Evolutionary conservation across 75 land plant species (phyloP), one percentile per base, ranked within the genome.

Genomic region (Cupressus sempervirens): DNA sequence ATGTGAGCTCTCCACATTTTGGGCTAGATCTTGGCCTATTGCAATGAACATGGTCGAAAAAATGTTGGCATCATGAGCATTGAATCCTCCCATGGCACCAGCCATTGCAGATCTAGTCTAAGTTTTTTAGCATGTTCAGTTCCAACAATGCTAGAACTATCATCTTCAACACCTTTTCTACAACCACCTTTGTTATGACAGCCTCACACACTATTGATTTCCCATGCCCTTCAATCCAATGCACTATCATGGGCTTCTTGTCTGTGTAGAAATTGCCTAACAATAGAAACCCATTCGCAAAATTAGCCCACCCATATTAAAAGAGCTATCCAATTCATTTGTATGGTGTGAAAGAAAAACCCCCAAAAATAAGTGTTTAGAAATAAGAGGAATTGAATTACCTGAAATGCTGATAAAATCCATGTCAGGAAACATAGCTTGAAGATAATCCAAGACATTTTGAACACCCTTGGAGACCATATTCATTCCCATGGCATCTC

Each of bases 51-150:
- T 32, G 1, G 95, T 95, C 34, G 97, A 89, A 0, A 93, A 95
- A 30, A 95, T 91, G 87, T 95, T 95, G 76, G 95, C 89, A 10
- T 96, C 95, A 86, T 96, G 98, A 40, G 98, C 98, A 77, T 94
- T 96, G 85, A 93, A 94, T 3, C 98, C 96, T 43, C 82, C 98
- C 35, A 93, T 76, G 35, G 98, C 90, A 3, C 98, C 96, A 70
- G 98, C 98, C 75, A 96, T 65, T 13, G 98, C 96, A 40, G 98
- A 96, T 5, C 98, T 96, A 30, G 91, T 87, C 34, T n/a, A 96
- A 89, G 84, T 96, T 96, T 86, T 95, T 95, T 13, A 94, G 87
- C 89, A 86, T 92, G 91, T 95, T 95, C n/a, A 95, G 92, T 88
- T 95, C 96, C 83, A 95, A 96, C 7, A 96, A 88, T 0, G 96